Evolutionary conservation across 345 rosid species (phyloP).

Genomic region (Melaleuca alternifolia): DNA sequence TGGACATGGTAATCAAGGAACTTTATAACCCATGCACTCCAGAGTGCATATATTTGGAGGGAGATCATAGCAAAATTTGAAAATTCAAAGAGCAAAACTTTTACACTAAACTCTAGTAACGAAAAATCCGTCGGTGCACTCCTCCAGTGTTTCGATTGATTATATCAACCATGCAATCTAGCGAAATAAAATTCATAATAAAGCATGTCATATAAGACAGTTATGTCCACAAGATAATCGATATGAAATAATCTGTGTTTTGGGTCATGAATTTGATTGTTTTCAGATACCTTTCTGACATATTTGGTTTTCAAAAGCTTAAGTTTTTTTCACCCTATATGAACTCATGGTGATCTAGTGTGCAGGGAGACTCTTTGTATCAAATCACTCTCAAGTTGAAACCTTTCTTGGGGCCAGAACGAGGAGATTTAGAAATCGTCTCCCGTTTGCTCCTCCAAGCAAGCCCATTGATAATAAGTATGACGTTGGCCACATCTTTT

Average conservation of each 20-base stretch:
- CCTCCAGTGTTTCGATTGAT: not conserved
- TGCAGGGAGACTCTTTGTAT: not conserved
- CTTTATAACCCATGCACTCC: not conserved
- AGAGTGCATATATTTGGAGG: not conserved
- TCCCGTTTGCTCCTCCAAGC: not conserved
- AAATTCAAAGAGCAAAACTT: not conserved
- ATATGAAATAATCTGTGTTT: not conserved
- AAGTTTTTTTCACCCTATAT: not conserved
- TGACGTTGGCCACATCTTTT: not conserved
- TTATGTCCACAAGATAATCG: not conserved
- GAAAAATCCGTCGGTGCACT: not conserved
- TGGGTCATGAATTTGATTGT: not conserved
- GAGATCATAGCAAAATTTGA: not conserved
- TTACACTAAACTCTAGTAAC: not conserved
- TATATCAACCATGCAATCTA: not conserved
- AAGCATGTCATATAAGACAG: fast-evolving
- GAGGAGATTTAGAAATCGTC: not conserved
- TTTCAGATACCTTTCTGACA: not conserved
- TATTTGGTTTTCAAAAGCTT: not conserved
- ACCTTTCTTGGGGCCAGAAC: not conserved
- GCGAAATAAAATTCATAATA: not conserved
- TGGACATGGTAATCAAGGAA: not conserved
- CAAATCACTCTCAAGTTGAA: not conserved
- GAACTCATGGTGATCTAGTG: not conserved
- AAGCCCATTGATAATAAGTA: not conserved